Percentiles rank a stretch among this genome's conserved stretches.
Evolutionary conservation across 352 stramenopile species (phyloP).

Genomic region (Phytopythium helicoides): DNA sequence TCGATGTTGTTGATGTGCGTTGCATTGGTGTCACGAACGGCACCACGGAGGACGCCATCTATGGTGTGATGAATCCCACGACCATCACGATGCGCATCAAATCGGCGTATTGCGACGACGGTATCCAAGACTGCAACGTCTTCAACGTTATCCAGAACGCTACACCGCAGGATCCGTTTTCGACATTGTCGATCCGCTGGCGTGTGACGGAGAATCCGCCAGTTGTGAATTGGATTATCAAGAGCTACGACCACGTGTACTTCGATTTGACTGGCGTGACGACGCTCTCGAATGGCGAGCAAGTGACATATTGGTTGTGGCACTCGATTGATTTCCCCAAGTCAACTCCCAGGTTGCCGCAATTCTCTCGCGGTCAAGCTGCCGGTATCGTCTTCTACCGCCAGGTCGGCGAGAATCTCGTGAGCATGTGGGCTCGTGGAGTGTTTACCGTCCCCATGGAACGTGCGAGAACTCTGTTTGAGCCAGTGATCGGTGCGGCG

Average conservation of each 20-base stretch:
- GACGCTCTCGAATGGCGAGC: slow-evolving; percentile 23
- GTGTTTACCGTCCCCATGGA: slow-evolving; percentile 12
- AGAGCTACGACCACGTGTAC: slow-evolving; percentile 46
- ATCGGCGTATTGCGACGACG: slow-evolving; percentile 32
- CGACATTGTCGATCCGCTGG: slow-evolving; percentile 25
- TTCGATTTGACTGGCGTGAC: slow-evolving; percentile 37
- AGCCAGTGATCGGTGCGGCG: slow-evolving; percentile 1
- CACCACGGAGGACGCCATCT: slow-evolving; percentile 27
- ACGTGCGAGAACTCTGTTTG: background rate
- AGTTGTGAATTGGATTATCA: slow-evolving; percentile 21
- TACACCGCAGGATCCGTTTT: slow-evolving; percentile 42
- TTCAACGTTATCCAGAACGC: slow-evolving; percentile 27
- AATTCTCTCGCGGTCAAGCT: slow-evolving; percentile 25
- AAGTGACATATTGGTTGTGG: slow-evolving; percentile 36
- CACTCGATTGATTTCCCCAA: slow-evolving; percentile 27
- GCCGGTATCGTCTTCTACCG: slow-evolving; percentile 26
- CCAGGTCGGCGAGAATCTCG: slow-evolving; percentile 14
- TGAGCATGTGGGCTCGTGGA: slow-evolving; percentile 22
- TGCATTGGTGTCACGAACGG: slow-evolving; percentile 20
- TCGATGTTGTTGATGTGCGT: slow-evolving; percentile 9
- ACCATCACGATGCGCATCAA: slow-evolving; percentile 33
- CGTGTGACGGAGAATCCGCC: slow-evolving; percentile 26
- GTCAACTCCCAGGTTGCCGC: slow-evolving; percentile 15
- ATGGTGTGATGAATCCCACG: slow-evolving; percentile 30
- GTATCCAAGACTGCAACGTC: slow-evolving; percentile 35